Evolutionary conservation across 352 stramenopile genomes (phyloP), one percentile per base, ranked within the genome.

Genomic region (Phytophthora boehmeriae): DNA sequence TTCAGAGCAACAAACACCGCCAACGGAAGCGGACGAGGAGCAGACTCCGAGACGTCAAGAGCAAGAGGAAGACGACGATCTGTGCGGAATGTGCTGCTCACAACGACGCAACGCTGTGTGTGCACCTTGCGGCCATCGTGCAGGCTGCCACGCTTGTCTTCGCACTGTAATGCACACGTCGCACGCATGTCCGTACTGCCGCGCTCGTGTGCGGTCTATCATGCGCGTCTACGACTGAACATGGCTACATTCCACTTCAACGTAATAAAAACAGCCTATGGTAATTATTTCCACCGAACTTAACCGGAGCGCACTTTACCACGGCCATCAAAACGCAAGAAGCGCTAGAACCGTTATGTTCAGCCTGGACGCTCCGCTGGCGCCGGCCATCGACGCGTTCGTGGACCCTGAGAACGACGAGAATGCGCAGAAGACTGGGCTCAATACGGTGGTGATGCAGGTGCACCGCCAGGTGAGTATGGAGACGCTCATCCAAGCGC

Each of bases 371-470:
- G 83, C 86, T 44, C 88, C 88, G 59, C 74, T 96, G 35, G 80
- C 82, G 66, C 86, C 88, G 28, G 85, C 88, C 46, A 93, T 96
- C 66, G 82, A 92, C 53, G 86, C 82, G 66, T 96, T 93, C 66
- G 83, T 94, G 56, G 72, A 94, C 72, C 86, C 87, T 3, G 86
- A 94, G 67, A 92, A 91, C 53, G 84, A 93, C 35, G 85, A 96
- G 19, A 80, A 70, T 19, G 67, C 72, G 61, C 87, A 96, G 68
- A 96, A 93, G 76, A 93, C 85, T 38, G 86, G 81, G 28, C 75
- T 96, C 32, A 96, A 96, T 71, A 93, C 82, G n/a, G 73, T 96
- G 36, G 72, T 96, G 22, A 94, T 96, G 85, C 85, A 94, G 54
- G 80, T 94, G 47, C 85, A 96, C 48, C 85, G 87, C 43, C 77